phyloP scores from a whole-genome alignment of 2,329 filamentous ascomycete species.

The Sphaerostilbella broomeana region DNA sequence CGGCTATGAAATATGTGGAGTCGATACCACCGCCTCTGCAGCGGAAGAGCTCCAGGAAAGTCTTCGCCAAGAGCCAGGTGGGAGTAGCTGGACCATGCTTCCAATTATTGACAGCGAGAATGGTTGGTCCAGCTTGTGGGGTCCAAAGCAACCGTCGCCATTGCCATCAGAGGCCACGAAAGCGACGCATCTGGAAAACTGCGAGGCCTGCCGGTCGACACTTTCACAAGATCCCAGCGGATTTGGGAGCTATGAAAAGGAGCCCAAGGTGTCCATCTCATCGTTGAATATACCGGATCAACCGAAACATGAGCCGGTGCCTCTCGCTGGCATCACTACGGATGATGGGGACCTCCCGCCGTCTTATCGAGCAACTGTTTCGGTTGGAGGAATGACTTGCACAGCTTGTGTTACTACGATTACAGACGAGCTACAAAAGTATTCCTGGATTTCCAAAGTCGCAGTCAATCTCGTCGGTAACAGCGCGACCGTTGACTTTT shows the following conservation, averaged over 20 bases:
- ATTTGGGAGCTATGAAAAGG: background rate
- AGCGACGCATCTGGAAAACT: slow-evolving; percentile 32
- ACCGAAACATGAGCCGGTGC: background rate
- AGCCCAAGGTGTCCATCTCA: slow-evolving; percentile 7
- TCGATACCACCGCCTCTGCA: slow-evolving; percentile 33
- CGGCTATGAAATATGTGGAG: slow-evolving; percentile 52
- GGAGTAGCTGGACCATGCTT: slow-evolving; percentile 19
- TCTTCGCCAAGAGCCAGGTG: slow-evolving; percentile 18
- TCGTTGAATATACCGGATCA: slow-evolving; percentile 3
- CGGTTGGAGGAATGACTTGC: slow-evolving; percentile 69
- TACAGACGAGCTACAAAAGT: slow-evolving; percentile 49
- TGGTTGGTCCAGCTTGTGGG: slow-evolving; percentile 29
- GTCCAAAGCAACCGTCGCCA: slow-evolving; percentile 19
- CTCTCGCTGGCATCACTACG: slow-evolving; percentile 13
- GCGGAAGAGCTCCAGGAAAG: slow-evolving; percentile 23
- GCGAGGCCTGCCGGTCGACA: slow-evolving; percentile 28
- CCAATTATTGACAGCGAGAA: slow-evolving; percentile 19
- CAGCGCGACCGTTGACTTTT: slow-evolving; percentile 56
- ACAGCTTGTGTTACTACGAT: slow-evolving; percentile 61
- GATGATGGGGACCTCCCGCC: slow-evolving; percentile 11
- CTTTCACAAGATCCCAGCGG: slow-evolving; percentile 10
- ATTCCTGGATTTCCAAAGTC: slow-evolving; percentile 50
- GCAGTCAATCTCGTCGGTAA: slow-evolving; percentile 61
- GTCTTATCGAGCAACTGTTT: slow-evolving; percentile 45
- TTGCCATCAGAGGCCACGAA: slow-evolving; percentile 21